Base-by-base conservation (phyloP, 2,329 filamentous ascomycete species). In the Arachnomyces sp. region DNA sequence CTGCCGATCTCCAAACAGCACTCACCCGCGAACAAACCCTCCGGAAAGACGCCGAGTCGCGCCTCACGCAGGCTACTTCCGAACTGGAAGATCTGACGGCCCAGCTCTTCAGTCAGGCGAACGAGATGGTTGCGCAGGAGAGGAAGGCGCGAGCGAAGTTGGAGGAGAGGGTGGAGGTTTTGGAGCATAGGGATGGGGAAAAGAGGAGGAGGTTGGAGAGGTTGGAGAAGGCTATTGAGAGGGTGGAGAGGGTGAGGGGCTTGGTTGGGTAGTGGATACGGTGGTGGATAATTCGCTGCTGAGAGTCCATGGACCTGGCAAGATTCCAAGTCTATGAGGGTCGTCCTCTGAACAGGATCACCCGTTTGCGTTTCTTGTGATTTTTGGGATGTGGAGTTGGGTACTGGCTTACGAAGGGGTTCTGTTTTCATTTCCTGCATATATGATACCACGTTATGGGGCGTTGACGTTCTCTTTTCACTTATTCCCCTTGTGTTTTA, bases 71-170 rank as follows among this genome's bases (percentile, higher is more conserved):
- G 37, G 69, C 76, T 12, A 73, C 70, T 45, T 65, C 60, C 1
- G 77, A 81, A 56, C 66, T 81, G 20, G 77, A 81, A 49, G 77
- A 81, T 39, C 57, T 81, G 43, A 78, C 72, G 9, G 72, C 71
- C 25, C 70, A 71, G 42, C 56, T 81, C 7, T 81, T 81, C 55
- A 72, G 73, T 38, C 73, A 80, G 53, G 77, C 77, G 25, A 81
- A 81, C 44, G 77, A 81, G 57, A 80, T 81, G 77, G 77, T 81
- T 7, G 76, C 77, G 2, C 63, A 68, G 39, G 78, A 81, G 61
- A 67, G 77, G 17, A 74, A 70, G 53, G 75, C 74, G 30, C 64
- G 76, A 40, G 73, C 71, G 12, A 74, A 65, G 44, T 51, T 71
- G 36, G 67, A 71, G 41, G 66, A 71, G 47, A 53, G 67, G 18